Evolutionary conservation across 2,329 filamentous ascomycete species (phyloP).

Genomic region (Aureobasidium sp.): DNA sequence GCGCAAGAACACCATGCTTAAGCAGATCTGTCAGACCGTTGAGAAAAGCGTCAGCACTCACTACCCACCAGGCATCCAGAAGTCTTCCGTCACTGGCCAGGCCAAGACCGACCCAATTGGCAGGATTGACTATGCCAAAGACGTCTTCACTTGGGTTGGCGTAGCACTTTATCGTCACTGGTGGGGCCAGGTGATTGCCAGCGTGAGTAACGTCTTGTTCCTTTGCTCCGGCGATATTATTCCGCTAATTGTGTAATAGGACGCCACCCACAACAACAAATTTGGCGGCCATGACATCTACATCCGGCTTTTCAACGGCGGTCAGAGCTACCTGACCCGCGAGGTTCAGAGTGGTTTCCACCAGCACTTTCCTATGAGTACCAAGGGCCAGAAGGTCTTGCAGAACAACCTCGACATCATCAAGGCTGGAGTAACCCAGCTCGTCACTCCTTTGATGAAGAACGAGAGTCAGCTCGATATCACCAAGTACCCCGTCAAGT

Average conservation of each 20-base stretch:
- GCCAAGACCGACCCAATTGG: constrained; percentile 29
- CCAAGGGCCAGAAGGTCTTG: constrained; percentile 36
- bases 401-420: constrained; percentile 35
- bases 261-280: constrained; percentile 29
- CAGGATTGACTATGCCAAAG: constrained; percentile 39
- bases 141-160: constrained; percentile 46
- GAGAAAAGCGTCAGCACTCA: constrained; percentile 30
- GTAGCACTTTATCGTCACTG: constrained; percentile 43
- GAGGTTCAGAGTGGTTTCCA: constrained; percentile 34
- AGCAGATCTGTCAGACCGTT: constrained; percentile 23
- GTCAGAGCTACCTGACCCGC: constrained; percentile 38
- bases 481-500: constrained; percentile 28
- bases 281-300: constrained; percentile 41
- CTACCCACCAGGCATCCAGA: constrained; percentile 26
- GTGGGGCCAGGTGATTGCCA: constrained; percentile 35
- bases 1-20: constrained; percentile 23
- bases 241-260: background rate
- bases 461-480: constrained; percentile 35
- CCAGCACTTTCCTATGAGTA: constrained; percentile 36
- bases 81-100: constrained; percentile 22
- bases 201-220: background rate
- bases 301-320: constrained; percentile 32
- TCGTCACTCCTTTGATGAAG: constrained; percentile 33
- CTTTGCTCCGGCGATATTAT: background rate
- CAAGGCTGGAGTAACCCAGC: constrained; percentile 36